Evolutionary conservation across 2,329 filamentous ascomycete genomes (phyloP).

Genomic region (Volutella citrinella): DNA sequence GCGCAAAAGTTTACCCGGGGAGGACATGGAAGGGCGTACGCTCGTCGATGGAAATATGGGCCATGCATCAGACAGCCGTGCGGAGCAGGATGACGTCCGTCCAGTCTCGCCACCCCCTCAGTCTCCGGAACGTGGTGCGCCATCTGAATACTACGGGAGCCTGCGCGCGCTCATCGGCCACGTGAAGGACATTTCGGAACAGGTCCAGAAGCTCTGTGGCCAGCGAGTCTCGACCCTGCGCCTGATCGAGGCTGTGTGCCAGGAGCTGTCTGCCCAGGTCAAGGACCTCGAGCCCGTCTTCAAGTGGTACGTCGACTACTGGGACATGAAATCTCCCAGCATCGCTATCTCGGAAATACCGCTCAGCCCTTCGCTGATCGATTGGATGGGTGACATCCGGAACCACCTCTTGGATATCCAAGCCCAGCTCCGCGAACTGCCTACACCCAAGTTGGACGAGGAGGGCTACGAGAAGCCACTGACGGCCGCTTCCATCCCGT

Average conservation of each 20-base stretch:
- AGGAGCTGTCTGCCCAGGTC: constrained; percentile 7
- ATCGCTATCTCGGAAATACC: constrained; percentile 10
- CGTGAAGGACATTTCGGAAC: constrained; percentile 2
- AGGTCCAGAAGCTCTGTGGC: constrained; percentile 7
- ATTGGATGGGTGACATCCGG: constrained; percentile 10
- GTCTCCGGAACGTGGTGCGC: too few relatives aligned
- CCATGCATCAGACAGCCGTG: too few relatives aligned
- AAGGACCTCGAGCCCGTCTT: constrained; percentile 17
- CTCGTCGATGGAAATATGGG: too few relatives aligned
- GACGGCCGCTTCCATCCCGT: constrained; percentile 5
- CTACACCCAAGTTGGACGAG: neutral
- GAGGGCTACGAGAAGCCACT: neutral
- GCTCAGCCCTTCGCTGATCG: constrained; percentile 12
- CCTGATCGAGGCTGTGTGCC: constrained; percentile 12
- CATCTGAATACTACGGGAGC: constrained; percentile 9
- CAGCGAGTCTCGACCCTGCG: constrained; percentile 14
- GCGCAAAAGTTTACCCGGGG: too few relatives aligned
- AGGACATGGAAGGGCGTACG: too few relatives aligned
- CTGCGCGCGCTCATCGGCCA: constrained; percentile 3
- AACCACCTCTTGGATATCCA: neutral
- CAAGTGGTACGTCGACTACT: constrained; percentile 11
- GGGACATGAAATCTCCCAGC: constrained; percentile 8
- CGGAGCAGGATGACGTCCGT: too few relatives aligned
- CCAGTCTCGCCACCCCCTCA: too few relatives aligned
- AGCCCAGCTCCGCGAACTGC: neutral